phyloP scores from a whole-genome alignment of 2,329 filamentous ascomycete species.

The Aspergillus ibericus region DNA sequence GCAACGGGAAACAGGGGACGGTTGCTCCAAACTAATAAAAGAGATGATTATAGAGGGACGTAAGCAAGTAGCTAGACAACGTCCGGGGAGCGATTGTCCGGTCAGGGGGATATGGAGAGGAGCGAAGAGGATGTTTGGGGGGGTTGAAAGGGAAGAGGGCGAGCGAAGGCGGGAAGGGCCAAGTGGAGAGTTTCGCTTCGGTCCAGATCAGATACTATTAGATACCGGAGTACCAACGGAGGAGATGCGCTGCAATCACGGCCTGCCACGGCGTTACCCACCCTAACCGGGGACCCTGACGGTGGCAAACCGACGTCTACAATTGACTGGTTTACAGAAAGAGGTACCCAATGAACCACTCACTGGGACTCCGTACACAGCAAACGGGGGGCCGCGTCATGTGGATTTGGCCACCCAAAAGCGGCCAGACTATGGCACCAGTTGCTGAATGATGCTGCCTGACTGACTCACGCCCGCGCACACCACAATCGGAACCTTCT shows the following conservation, averaged over 20 bases:
- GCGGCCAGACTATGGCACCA: constrained; percentile 13
- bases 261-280: neutral
- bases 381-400: constrained; percentile 15
- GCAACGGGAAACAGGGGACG: constrained; percentile 24
- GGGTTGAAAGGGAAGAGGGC: constrained; percentile 16
- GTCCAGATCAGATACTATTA: constrained; percentile 7
- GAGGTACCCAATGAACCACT: neutral
- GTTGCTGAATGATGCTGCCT: constrained; percentile 7
- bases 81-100: constrained; percentile 1
- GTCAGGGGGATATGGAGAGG: neutral
- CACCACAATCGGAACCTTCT: constrained; percentile 1
- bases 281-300: neutral
- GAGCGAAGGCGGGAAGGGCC: constrained; percentile 20
- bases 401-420: constrained; percentile 18
- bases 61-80: constrained; percentile 8
- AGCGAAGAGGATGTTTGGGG: constrained; percentile 5
- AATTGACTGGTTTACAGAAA: neutral
- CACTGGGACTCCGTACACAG: neutral
- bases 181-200: constrained; percentile 20
- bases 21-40: constrained; percentile 14
- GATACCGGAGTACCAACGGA: neutral
- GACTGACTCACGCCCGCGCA: neutral
- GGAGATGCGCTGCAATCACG: too few species aligned
- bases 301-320: neutral
- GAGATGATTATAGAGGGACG: neutral